Percentiles rank a stretch among this genome's conserved stretches.
phyloP scores from a whole-genome alignment of 352 stramenopile species.

The Phytophthora pinifolia region DNA sequence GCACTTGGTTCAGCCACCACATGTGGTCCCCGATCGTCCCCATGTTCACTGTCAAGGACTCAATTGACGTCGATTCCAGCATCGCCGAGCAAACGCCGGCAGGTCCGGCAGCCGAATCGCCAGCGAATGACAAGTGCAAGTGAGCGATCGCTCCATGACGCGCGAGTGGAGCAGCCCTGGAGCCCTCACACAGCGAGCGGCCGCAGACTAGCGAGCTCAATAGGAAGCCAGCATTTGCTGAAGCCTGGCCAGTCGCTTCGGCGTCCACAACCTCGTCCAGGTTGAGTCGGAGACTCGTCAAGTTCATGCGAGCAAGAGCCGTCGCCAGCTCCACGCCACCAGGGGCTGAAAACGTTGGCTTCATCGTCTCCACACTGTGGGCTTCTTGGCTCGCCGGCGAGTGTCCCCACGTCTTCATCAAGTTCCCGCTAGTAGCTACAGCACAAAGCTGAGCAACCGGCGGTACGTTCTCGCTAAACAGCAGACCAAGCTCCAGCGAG shows the following conservation, averaged over 20 bases:
- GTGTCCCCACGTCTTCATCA: constrained; percentile 8
- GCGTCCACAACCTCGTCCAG: constrained; percentile 10
- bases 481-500: not conserved
- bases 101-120: not conserved
- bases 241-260: not conserved
- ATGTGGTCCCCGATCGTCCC: constrained; percentile 3
- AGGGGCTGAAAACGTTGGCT: constrained; percentile 4
- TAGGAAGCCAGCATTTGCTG: not conserved
- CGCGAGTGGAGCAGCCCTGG: not conserved
- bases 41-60: constrained; percentile 3
- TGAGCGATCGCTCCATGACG: not conserved
- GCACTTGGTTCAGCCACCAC: constrained; percentile 8
- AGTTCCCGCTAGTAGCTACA: not conserved
- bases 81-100: constrained; percentile 17
- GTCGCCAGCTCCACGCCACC: not conserved
- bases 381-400: not conserved
- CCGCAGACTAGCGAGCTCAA: constrained; percentile 10
- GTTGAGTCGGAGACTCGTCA: constrained; percentile 7
- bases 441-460: constrained; percentile 18
- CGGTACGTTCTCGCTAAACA: constrained; percentile 3
- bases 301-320: constrained; percentile 13
- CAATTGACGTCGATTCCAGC: not conserved
- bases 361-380: constrained; percentile 8
- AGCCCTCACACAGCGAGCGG: not conserved
- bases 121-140: constrained; percentile 6